Evolutionary conservation across 208 protist genomes (phyloP), one percentile per base, ranked within the genome.

Genomic region (Wallacemonas rigidus): DNA sequence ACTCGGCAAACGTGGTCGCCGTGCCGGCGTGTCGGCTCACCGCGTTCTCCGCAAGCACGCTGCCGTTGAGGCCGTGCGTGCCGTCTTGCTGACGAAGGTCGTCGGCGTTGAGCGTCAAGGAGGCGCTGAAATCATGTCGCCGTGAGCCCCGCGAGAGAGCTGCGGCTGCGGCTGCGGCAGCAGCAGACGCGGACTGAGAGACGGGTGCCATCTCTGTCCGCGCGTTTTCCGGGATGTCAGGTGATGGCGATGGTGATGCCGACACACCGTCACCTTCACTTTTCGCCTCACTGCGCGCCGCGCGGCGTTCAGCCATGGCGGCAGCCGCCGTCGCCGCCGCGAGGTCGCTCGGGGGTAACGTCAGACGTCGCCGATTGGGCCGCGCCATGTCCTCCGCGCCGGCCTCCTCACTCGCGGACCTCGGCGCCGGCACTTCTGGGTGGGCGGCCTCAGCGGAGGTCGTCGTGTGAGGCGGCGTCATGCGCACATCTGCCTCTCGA

Each of bases 21-120:
- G 60, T 5, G 40, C 60, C 39, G 5, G 41, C 17, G n/a, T 50
- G 60, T 12, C 36, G 60, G 57, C 36, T 45, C 36, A n/a, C n/a
- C 5, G 57, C 57, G 36, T 7, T 39, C 36, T 45, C 17, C n/a
- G 43, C 60, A 17, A 48, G 3, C 11, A 48, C 39, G 43, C 43
- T 65, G n/a, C 8, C 3, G n/a, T 35, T 36, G 14, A 65, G 43
- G 41, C 14, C 38, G 56, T 44, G 38, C 14, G 4, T 14, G 60
- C 60, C 50, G 60, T 65, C 60, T 15, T 15, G 26, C 4, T 65
- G 60, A 17, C 50, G 60, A 6, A 65, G 43, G 43, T 65, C 60
- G 4, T 65, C 60, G 38, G 38, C 60, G 43, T 65, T 65, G 15
- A 65, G 60, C 7, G 41, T 45, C 40, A 65, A 26, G 12, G 60